These are phyloP conservation scores for Stephanocyclus meneghinianus DNA, from an alignment of 352 stramenopile species.

Conservation along the genomic window DNA sequence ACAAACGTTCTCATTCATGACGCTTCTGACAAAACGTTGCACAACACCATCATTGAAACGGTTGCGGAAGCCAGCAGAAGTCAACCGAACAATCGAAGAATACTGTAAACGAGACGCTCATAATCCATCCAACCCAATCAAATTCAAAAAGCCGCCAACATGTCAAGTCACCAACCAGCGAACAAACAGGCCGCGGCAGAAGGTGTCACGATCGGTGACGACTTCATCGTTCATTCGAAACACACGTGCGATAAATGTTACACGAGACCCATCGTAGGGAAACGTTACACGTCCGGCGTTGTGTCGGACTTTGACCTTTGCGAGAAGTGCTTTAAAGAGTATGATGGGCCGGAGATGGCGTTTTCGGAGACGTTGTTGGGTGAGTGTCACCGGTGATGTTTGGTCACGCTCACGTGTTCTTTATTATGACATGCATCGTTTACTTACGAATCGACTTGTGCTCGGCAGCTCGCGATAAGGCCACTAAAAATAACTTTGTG, in stretches of 20 bases:
- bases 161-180: background rate
- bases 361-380: slow-evolving; percentile 63
- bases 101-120: background rate
- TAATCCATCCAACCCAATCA: background rate
- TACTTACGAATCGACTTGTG: background rate
- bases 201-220: background rate
- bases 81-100: background rate
- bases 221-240: slow-evolving; percentile 7
- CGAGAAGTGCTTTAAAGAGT: slow-evolving; percentile 59
- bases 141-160: background rate
- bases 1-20: background rate
- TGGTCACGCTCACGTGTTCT: too few relatives aligned
- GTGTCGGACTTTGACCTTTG: slow-evolving; percentile 78
- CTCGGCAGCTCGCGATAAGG: slow-evolving; percentile 34
- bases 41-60: too few relatives aligned
- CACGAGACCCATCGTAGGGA: slow-evolving; percentile 71
- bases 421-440: background rate
- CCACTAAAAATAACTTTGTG: slow-evolving; percentile 53
- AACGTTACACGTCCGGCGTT: slow-evolving; percentile 64
- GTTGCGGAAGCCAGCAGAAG: background rate
- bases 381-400: slow-evolving; percentile 35
- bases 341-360: slow-evolving; percentile 60
- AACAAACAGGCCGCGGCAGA: background rate
- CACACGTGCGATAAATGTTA: slow-evolving; percentile 80
- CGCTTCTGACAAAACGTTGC: background rate